Evolutionary conservation across 768 basidiomycete genomes (phyloP).

Genomic region (Lentinula aciculospora): DNA sequence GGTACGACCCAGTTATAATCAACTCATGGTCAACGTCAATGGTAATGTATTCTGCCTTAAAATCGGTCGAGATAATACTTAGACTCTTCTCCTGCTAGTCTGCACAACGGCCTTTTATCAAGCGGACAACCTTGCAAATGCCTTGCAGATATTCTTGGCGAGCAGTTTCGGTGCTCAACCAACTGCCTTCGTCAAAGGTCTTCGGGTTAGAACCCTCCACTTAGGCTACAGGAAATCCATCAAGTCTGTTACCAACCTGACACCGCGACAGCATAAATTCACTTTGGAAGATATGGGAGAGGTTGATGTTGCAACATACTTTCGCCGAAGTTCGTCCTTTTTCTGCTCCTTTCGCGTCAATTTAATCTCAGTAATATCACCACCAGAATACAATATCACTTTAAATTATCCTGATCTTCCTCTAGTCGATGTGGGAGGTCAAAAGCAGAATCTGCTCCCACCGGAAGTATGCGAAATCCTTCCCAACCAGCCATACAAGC

Average conservation of each 20-base stretch:
- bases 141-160: constrained; percentile 47
- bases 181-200: constrained; percentile 57
- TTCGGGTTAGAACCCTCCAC: constrained; percentile 63
- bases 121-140: constrained; percentile 58
- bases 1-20: constrained; percentile 48
- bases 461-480: constrained; percentile 71
- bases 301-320: constrained; percentile 64
- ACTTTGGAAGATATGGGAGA: constrained; percentile 46
- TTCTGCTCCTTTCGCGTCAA: constrained; percentile 22
- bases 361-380: not conserved
- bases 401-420: constrained; percentile 46
- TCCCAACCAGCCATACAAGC: constrained; percentile 63
- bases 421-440: constrained; percentile 54
- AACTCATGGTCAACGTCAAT: constrained; percentile 61
- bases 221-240: constrained; percentile 74
- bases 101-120: constrained; percentile 60
- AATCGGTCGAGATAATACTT: not conserved
- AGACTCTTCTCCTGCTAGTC: constrained; percentile 21
- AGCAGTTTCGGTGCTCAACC: constrained; percentile 56
- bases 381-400: constrained; percentile 54
- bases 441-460: constrained; percentile 48
- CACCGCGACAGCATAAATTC: constrained; percentile 47
- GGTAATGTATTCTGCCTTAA: constrained; percentile 32
- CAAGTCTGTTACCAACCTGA: constrained; percentile 44
- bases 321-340: constrained; percentile 52